Conservation (phyloP, 2,329 filamentous ascomycete genomes). For the Aspergillus sp. region DNA sequence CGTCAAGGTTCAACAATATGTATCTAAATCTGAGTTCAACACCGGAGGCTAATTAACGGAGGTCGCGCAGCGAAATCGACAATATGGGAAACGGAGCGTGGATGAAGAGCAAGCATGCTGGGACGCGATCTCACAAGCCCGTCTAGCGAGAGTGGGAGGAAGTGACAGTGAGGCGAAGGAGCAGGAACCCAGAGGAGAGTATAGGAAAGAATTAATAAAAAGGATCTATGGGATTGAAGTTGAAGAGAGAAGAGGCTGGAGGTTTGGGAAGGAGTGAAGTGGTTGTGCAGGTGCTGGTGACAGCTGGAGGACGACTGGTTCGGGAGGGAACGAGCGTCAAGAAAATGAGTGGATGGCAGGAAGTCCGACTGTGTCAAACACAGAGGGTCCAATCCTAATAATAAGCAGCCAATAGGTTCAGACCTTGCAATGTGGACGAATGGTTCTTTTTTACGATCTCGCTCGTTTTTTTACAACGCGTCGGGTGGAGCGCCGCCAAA, state of each 20-base stretch:
- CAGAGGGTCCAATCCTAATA: background rate
- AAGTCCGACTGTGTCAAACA: background rate
- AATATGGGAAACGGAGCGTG: constrained; percentile 25
- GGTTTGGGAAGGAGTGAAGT: background rate
- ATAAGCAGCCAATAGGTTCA: constrained; percentile 6
- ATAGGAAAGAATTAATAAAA: background rate
- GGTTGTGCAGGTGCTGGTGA: constrained; percentile 4
- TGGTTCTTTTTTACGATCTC: background rate
- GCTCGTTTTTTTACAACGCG: constrained; percentile 8
- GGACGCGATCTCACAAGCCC: constrained; percentile 25
- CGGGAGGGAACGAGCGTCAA: constrained; percentile 14
- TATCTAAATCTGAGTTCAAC: constrained; percentile 12
- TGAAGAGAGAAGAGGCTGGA: background rate
- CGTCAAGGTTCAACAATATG: background rate
- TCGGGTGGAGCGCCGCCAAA: constrained; percentile 1
- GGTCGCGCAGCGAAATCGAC: constrained; percentile 28
- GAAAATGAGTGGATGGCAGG: constrained; percentile 5
- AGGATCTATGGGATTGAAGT: background rate
- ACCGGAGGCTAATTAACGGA: constrained; percentile 26
- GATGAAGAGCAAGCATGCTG: constrained; percentile 39
- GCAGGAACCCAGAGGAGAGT: constrained; percentile 2
- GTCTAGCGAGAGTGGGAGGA: constrained; percentile 13
- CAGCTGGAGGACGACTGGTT: constrained; percentile 8
- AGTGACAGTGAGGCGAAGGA: background rate
- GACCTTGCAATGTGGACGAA: background rate